Conservation (phyloP, 176 grass and related monocot genomes). For the Areca catechu region DNA sequence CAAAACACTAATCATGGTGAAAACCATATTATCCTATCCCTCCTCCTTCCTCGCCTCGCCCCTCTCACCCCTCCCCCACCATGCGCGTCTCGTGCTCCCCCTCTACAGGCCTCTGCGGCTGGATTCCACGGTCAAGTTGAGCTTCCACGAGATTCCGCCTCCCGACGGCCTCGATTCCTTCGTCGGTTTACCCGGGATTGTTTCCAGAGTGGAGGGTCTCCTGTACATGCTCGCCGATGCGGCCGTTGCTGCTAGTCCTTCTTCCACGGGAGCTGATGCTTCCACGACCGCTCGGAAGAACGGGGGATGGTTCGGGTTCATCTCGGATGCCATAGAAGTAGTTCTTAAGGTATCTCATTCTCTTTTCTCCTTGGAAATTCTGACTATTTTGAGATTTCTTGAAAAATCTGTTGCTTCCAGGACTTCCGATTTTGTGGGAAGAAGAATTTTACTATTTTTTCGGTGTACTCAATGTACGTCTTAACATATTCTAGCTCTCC, state of each 20-base stretch:
- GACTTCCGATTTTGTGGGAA: too few species aligned
- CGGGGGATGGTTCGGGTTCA: neutral
- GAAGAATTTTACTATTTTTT: too few species aligned
- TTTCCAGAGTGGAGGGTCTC: constrained; percentile 63
- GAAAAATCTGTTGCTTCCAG: too few species aligned
- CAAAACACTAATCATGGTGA: constrained; percentile 39
- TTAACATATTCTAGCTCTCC: too few species aligned
- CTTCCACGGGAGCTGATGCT: constrained; percentile 21
- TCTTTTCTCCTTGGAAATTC: neutral
- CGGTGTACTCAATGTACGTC: too few species aligned
- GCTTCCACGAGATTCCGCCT: constrained; percentile 37
- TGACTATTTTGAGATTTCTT: neutral
- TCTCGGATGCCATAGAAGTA: constrained; percentile 1
- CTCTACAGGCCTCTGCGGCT: constrained; percentile 15
- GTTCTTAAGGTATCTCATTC: neutral
- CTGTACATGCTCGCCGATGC: constrained; percentile 85
- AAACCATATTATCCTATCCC: constrained; percentile 49
- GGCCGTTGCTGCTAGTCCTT: constrained; percentile 36
- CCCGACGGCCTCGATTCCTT: constrained; percentile 20
- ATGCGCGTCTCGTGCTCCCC: constrained; percentile 16
- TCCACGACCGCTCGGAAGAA: neutral
- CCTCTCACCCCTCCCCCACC: constrained; percentile 29
- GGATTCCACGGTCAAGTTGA: constrained; percentile 36
- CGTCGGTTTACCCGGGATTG: constrained; percentile 34
- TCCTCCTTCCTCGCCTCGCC: constrained; percentile 30